Base-by-base conservation (phyloP, 2,329 filamentous ascomycete genomes). In the Orbilia quercus region DNA sequence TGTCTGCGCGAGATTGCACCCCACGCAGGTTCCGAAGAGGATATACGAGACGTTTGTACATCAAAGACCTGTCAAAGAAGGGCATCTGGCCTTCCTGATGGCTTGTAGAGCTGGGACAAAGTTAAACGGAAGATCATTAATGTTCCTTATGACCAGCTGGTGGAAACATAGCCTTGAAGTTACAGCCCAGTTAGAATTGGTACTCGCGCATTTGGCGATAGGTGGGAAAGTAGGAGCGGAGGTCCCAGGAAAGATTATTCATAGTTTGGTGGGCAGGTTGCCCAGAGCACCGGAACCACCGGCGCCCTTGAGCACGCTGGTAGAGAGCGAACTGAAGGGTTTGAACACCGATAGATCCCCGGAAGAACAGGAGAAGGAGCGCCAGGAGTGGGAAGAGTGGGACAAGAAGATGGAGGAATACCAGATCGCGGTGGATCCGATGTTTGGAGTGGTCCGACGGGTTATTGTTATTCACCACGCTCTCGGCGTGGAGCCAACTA, bases 81-180 rank as follows among this genome's bases (percentile, higher is more conserved):
- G 79, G 1, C 85, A 84, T 74, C 81, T 82, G 1, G 79, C 82
- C 3, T 84, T 83, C 72, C 80, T 83, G 23, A 78, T 85, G 60
- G 82, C 82, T 4, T 85, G 83, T 71, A 82, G 83, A 20, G 80
- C 81, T 25, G 84, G 84, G 1, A 78, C 82, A 25, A 80, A 78
- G 36, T 23, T 72, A 45, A 77, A 78, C 1, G 75, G 76, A 9
- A 76, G 77, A 25, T 76, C 82, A 3, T 80, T 72, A 31, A 45
- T 58, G 44, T 65, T 20, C 18, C 9, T 65, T 22, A 60, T 58
- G 16, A 44, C 44, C 3, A 65, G 60, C 20, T 72, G 59, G 58
- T 79, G 7, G 75, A 74, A 7, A 58, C 77, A 77, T 38, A 72
- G 84, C 28, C 76, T 40, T 75, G 25, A 78, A 66, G 53, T 36